These are phyloP conservation scores for Xylaria sp. DNA, from an alignment of 2,329 filamentous ascomycete genomes.

Conservation along the genomic window DNA sequence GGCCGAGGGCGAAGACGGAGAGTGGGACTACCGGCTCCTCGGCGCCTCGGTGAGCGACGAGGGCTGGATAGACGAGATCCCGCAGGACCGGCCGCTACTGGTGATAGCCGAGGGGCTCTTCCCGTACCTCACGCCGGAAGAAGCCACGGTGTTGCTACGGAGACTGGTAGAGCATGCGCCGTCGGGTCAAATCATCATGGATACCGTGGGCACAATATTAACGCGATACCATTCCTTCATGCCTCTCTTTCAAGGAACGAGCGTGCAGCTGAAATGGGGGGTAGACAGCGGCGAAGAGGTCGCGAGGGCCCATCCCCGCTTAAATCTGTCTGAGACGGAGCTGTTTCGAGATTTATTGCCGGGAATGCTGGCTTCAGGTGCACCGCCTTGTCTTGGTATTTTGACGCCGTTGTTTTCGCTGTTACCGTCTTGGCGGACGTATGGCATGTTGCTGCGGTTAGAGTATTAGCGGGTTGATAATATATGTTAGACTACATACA, in stretches of 20 bases:
- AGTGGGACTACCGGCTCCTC: constrained; percentile 26
- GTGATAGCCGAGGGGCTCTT: constrained; percentile 43
- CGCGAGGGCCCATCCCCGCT: constrained; percentile 17
- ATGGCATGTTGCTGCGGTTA: constrained; percentile 30
- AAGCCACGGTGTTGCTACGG: constrained; percentile 36
- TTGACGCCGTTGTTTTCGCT: constrained; percentile 32
- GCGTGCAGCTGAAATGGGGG: constrained; percentile 30
- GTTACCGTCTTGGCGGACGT: constrained; percentile 30
- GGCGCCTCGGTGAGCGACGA: constrained; percentile 36
- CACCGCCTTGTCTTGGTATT: constrained; percentile 26
- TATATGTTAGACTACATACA: not conserved
- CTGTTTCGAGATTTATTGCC: constrained; percentile 29
- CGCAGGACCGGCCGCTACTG: constrained; percentile 36
- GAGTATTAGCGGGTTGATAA: constrained; percentile 23
- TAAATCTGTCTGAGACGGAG: constrained; percentile 24
- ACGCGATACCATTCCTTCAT: constrained; percentile 21
- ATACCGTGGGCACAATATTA: constrained; percentile 30
- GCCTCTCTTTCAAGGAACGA: constrained; percentile 28
- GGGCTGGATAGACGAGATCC: constrained; percentile 38
- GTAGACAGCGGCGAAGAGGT: constrained; percentile 33
- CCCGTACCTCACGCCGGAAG: constrained; percentile 37
- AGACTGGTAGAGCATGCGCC: constrained; percentile 23
- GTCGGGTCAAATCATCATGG: constrained; percentile 27
- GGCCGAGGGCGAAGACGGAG: constrained; percentile 16
- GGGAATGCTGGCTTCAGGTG: constrained; percentile 22